Evolutionary conservation across 2,329 filamentous ascomycete genomes (phyloP), one percentile per base, ranked within the genome.

Genomic region (Aaosphaeria arxii): DNA sequence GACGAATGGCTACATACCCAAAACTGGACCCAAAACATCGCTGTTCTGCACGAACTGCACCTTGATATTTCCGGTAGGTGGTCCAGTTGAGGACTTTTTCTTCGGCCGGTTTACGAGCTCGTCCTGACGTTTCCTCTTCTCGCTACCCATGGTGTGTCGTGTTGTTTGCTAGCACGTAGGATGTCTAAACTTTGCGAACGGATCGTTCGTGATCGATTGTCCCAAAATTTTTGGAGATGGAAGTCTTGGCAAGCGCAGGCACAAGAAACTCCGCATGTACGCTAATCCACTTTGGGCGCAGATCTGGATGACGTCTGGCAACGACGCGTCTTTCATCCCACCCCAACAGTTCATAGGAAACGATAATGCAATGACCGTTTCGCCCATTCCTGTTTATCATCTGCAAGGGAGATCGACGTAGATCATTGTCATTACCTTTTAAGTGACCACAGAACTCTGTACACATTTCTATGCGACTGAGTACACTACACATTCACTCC

Each of bases 31-130:
- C 53, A 77, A 65, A 47, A 71, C 70, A 57, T 73, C 74, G 48
- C 73, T 63, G 55, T 77, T 76, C 50, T 76, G 69, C 41, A 79
- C 55, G 39, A 77, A 61, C 50, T 74, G 71, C 42, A 78, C 72
- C 42, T 67, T 69, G 38, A 79, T 67, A 28, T 49, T 63, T 30
- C 71, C 66, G 30, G 71, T 62, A 29, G 70, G 58, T 29, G 66
- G 60, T 45, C 69, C 60, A 42, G 70, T 63, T 7, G 75, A 73
- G 5, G 71, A 56, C 64, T 77, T 80, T 56, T 80, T 81, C 43
- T 54, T 53, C 2, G 65, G 60, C 1, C 63, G 56, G 30, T 62
- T 62, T 38, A 44, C 57, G 11, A 52, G 55, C 7, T 69, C 61
- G 5, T 61, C 61, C 30, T 59, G 52, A 50, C 69, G 64, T 58